Evolutionary conservation across 2,329 filamentous ascomycete genomes (phyloP).

Genomic region (Botrytis medusae): DNA sequence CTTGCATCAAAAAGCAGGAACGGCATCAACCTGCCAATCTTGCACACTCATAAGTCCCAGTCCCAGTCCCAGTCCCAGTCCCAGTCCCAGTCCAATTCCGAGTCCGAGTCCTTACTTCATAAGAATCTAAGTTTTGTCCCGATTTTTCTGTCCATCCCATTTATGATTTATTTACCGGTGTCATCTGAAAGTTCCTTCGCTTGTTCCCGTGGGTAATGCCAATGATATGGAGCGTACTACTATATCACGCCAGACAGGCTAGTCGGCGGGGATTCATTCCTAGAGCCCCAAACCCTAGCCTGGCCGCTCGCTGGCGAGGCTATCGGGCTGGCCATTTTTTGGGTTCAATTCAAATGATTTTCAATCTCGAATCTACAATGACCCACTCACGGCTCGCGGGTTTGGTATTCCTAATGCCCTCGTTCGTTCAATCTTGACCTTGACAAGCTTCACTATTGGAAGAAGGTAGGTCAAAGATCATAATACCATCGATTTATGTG

Average conservation of each 20-base stretch:
- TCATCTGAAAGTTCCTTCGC: slow-evolving; percentile 15
- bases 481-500: slow-evolving; percentile 19
- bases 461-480: slow-evolving; percentile 15
- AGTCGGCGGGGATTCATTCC: slow-evolving; percentile 12
- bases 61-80: not conserved
- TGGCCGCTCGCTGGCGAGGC: slow-evolving; percentile 7
- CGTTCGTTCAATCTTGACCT: slow-evolving; percentile 9
- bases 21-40: slow-evolving; percentile 8
- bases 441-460: slow-evolving; percentile 11
- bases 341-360: slow-evolving; percentile 14
- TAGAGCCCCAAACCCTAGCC: slow-evolving; percentile 18
- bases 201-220: slow-evolving; percentile 17
- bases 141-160: slow-evolving; percentile 18
- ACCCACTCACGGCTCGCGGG: slow-evolving; percentile 25
- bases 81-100: not conserved
- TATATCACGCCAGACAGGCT: slow-evolving; percentile 16
- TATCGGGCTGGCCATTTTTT: not conserved
- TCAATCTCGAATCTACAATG: slow-evolving; percentile 22
- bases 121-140: slow-evolving; percentile 9
- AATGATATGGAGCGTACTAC: not conserved
- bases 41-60: not conserved
- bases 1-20: slow-evolving; percentile 15
- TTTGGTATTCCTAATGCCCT: slow-evolving; percentile 17
- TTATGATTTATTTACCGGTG: slow-evolving; percentile 11
- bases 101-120: not conserved